Evolutionary conservation across 2,329 filamentous ascomycete genomes (phyloP).

Genomic region (Cytospora mali): DNA sequence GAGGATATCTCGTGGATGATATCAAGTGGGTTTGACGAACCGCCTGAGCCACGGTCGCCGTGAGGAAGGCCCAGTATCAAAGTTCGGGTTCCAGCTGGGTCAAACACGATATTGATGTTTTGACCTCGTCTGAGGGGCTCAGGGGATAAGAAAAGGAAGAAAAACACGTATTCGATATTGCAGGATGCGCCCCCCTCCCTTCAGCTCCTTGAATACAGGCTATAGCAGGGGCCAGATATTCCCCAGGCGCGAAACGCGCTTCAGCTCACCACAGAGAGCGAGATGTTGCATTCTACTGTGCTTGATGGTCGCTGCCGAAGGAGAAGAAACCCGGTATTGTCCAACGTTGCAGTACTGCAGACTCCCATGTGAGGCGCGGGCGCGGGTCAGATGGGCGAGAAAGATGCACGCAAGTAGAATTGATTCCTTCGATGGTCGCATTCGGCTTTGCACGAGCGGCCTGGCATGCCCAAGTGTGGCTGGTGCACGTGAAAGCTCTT

Average conservation of each 20-base stretch:
- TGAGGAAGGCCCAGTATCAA: conserved; percentile 5
- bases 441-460: conserved; percentile 10
- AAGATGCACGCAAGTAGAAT: conserved; percentile 1
- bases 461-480: conserved; percentile 14
- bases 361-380: neutral
- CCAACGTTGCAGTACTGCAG: neutral
- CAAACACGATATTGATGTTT: conserved; percentile 6
- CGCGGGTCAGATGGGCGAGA: neutral
- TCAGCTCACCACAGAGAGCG: conserved; percentile 6
- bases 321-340: neutral
- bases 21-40: conserved; percentile 12
- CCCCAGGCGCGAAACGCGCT: conserved; percentile 15
- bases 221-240: neutral
- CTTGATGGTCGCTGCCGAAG: conserved; percentile 6
- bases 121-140: conserved; percentile 1
- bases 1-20: neutral
- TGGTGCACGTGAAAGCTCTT: neutral
- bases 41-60: conserved; percentile 20
- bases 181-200: neutral
- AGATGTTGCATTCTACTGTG: neutral
- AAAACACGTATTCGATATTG: neutral
- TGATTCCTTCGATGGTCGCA: neutral
- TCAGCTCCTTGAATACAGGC: neutral
- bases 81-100: neutral
- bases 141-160: too few relatives aligned